These are phyloP conservation scores for Isabelozyma gotoi DNA, from an alignment of 805 yeast species.

Conservation along the genomic window DNA sequence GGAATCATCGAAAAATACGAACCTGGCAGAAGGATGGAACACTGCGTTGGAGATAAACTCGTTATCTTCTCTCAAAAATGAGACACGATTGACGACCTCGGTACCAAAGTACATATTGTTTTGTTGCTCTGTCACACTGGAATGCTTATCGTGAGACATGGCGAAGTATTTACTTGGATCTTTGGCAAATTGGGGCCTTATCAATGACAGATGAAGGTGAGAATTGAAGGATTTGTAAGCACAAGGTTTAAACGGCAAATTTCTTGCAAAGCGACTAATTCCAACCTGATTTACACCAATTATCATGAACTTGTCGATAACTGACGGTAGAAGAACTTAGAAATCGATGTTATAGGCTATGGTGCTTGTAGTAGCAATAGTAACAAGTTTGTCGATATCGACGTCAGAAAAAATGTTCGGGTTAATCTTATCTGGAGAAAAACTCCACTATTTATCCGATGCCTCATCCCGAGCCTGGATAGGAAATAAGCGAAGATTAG, in stretches of 20 bases:
- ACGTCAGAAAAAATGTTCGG: not conserved
- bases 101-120: slow-evolving; percentile 42
- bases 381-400: too few species aligned
- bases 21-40: slow-evolving; percentile 45
- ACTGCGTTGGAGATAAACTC: slow-evolving; percentile 50
- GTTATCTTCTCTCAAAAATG: slow-evolving; percentile 58
- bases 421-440: too few species aligned
- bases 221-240: not conserved
- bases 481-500: too few species aligned
- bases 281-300: not conserved
- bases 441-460: not conserved
- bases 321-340: not conserved
- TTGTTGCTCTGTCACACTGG: slow-evolving; percentile 13
- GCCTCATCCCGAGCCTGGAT: too few species aligned
- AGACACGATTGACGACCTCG: slow-evolving; percentile 60
- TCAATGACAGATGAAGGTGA: not conserved
- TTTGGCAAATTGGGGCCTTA: not conserved
- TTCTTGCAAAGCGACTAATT: not conserved
- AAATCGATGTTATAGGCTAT: too few species aligned
- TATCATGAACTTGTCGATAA: not conserved
- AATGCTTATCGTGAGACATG: slow-evolving; percentile 14
- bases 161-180: slow-evolving; percentile 1
- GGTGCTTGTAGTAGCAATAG: too few species aligned
- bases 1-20: slow-evolving; percentile 41
- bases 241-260: not conserved